Evolutionary conservation across 805 yeast genomes (phyloP).

Genomic region (Hanseniaspora taiwanica): DNA sequence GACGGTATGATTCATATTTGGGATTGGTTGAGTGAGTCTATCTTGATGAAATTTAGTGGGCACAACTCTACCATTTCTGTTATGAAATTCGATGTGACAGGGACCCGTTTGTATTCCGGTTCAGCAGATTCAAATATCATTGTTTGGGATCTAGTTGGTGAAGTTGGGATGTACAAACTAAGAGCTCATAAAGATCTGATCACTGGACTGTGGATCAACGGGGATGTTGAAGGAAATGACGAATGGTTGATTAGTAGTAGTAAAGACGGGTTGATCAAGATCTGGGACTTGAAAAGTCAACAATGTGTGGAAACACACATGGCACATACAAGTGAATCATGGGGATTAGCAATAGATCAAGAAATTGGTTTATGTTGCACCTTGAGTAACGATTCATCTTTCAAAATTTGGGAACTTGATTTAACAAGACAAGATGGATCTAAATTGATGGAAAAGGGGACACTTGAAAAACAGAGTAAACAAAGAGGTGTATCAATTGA

Average conservation of each 20-base stretch:
- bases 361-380: constrained; percentile 39
- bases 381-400: constrained; percentile 67
- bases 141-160: constrained; percentile 92
- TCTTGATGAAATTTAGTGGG: constrained; percentile 76
- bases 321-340: constrained; percentile 88
- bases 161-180: constrained; percentile 74
- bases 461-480: constrained; percentile 62
- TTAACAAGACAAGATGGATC: constrained; percentile 36
- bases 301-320: constrained; percentile 91
- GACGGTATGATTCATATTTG: constrained; percentile 87
- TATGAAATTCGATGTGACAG: constrained; percentile 61
- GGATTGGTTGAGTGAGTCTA: constrained; percentile 75
- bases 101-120: constrained; percentile 79
- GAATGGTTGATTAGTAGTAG: constrained; percentile 67
- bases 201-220: constrained; percentile 45
- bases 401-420: constrained; percentile 73
- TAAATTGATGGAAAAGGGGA: constrained; percentile 46
- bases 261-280: constrained; percentile 81
- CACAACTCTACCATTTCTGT: constrained; percentile 70
- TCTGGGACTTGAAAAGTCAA: constrained; percentile 86
- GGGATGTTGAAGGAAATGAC: constrained; percentile 40
- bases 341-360: constrained; percentile 53
- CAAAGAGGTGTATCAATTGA: constrained; percentile 50
- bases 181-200: constrained; percentile 84
- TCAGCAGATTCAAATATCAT: constrained; percentile 74